phyloP scores from a whole-genome alignment of 345 rosid species.

The Murraya paniculata region DNA sequence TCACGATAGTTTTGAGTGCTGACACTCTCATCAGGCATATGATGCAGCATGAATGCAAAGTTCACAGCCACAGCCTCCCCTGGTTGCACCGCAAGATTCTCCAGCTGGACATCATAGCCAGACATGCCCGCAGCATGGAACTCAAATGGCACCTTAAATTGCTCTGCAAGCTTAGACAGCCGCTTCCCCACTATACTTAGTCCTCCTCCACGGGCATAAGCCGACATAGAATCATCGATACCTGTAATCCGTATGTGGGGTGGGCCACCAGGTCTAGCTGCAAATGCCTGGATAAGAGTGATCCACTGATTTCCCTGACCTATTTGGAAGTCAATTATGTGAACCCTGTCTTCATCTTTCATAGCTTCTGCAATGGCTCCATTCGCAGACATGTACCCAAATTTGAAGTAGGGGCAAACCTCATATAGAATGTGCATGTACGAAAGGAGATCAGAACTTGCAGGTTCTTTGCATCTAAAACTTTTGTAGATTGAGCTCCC shows the following conservation, averaged over 20 bases:
- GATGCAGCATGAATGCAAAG: slow-evolving; percentile 84
- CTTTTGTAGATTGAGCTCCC: slow-evolving; percentile 78
- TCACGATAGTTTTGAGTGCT: slow-evolving; percentile 76
- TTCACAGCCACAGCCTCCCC: slow-evolving; percentile 85
- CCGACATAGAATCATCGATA: slow-evolving; percentile 67
- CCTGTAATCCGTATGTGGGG: slow-evolving; percentile 83
- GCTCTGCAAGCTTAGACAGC: slow-evolving; percentile 58
- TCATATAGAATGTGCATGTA: slow-evolving; percentile 77
- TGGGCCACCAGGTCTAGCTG: slow-evolving; percentile 87
- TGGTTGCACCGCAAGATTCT: slow-evolving; percentile 42
- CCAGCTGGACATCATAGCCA: slow-evolving; percentile 45
- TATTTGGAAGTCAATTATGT: slow-evolving; percentile 87
- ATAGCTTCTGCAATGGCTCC: slow-evolving; percentile 97
- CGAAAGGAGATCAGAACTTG: slow-evolving; percentile 63
- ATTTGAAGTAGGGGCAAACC: slow-evolving; percentile 91
- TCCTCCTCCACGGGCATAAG: slow-evolving; percentile 86
- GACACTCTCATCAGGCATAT: slow-evolving; percentile 88
- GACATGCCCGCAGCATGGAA: slow-evolving; percentile 60
- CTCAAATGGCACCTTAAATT: slow-evolving; percentile 76
- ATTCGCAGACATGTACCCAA: slow-evolving; percentile 93
- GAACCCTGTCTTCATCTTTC: slow-evolving; percentile 78
- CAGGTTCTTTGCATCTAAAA: slow-evolving; percentile 70
- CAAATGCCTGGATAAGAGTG: slow-evolving; percentile 88
- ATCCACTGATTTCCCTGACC: slow-evolving; percentile 92
- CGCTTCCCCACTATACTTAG: slow-evolving; percentile 58